Evolutionary conservation across 306 rosid genomes (phyloP), one percentile per base, ranked within the genome.

Genomic region (Rosa lucieae): DNA sequence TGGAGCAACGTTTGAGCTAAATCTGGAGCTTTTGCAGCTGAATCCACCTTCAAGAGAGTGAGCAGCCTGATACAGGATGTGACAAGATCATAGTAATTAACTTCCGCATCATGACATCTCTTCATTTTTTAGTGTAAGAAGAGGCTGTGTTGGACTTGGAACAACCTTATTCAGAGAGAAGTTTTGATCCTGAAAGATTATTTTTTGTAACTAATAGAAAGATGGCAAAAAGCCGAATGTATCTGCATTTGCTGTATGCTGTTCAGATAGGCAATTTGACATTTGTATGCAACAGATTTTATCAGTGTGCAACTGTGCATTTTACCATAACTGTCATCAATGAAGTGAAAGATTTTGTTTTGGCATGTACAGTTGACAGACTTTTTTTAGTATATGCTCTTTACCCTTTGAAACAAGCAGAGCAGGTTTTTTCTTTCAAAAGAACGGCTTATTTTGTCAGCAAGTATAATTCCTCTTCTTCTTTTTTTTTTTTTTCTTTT

Each of bases 1-100:
- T 84, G 99, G 97, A 79, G 96, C 96, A 53, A 89, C 97, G 29
- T 93, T 93, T 85, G 89, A 95, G 77, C 86, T 95, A 42, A 95
- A 93, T 82, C 62, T 93, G 74, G 99, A 91, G 88, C 97, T 95
- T 83, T 84, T 91, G 82, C 82, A 90, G 89, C 83, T 91, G 66
- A 69, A 76, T 72, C 83, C 83, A 20, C 70, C 91, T 70, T 84
- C 89, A 71, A 37, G 77, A 75, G 82, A 84, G 70, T 82, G 84
- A 86, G 80, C 70, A 85, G 79, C 82, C 62, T 66, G 43, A 81
- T 39, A 32, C 29, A 68, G 49, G 51, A 26, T 70, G 73, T 53
- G 39, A 61, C 68, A 49, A 78, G 42, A 12, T 47, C 51, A 44
- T 51, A 53, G 70, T 80, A 43, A 53, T 74, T 40, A 47, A 43